phyloP scores from a whole-genome alignment of 2,329 filamentous ascomycete species.

The Fusarium sp. region DNA sequence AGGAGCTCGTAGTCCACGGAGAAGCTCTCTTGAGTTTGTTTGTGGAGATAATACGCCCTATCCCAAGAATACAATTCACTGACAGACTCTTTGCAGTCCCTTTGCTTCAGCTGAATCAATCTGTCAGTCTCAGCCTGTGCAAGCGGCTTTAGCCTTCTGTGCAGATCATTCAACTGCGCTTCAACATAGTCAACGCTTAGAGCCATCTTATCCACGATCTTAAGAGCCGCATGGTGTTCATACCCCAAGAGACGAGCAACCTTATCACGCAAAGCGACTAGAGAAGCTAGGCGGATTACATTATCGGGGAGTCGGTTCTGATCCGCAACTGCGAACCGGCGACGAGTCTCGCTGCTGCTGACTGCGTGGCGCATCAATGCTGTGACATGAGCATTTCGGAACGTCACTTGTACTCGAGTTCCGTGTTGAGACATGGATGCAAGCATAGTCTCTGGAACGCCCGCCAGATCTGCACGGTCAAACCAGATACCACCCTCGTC shows the following conservation, averaged over 20 bases:
- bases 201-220: not conserved
- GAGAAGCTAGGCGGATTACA: not conserved
- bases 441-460: not conserved
- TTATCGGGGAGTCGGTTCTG: not conserved
- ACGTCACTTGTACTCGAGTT: not conserved
- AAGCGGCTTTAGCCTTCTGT: not conserved
- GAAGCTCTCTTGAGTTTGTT: not conserved
- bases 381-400: not conserved
- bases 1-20: not conserved
- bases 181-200: not conserved
- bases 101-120: not conserved
- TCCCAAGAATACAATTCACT: not conserved
- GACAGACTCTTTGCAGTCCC: accelerated
- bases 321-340: not conserved
- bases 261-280: not conserved
- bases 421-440: accelerated
- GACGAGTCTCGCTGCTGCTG: not conserved
- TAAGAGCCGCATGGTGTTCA: not conserved
- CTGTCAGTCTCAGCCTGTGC: not conserved
- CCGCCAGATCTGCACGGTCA: not conserved
- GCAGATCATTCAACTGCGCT: not conserved
- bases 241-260: not conserved
- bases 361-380: not conserved
- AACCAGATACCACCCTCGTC: not conserved
- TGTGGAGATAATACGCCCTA: not conserved